Evolutionary conservation across 179 eudicot species (phyloP), one percentile per base, ranked within the genome.

Genomic region (Vitellaria paradoxa): DNA sequence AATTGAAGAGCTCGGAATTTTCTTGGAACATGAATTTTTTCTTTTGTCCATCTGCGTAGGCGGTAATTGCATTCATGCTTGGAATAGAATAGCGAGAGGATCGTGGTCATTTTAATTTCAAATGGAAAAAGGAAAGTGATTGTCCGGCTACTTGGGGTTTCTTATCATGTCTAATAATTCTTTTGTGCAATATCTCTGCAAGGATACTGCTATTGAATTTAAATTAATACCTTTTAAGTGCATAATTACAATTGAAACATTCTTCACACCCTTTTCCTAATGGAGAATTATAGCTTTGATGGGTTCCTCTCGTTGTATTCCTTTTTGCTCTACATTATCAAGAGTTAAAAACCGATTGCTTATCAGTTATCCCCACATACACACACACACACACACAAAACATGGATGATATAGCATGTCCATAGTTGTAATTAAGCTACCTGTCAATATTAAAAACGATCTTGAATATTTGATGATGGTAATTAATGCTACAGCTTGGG

Each of bases 401-500:
- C 23, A 7, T 9, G 49, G 26, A 49, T 62, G 52, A 52, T 62
- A 68, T 6, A 10, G 59, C 30, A 21, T 37, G 52, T 57, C 53
- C 21, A 61, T 45, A 24, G 18, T n/a, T 57, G 15, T 14, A n/a
- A 56, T 65, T 7, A 17, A 30, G 37, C 37, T 55, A 18, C 47
- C 20, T 40, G 7, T 50, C 62, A 26, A 47, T 75, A 17, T 65
- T 49, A 10, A 9, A 23, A 30, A 3, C 15, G 17, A 30, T 24
- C 45, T 65, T 49, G 37, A 30, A 50, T 50, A 30, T 12, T 50
- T 40, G 23, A 6, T 3, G 75, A 21, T 67, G 12, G 72, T 56
- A 61, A 73, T 21, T 70, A 78, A 70, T 11, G 3, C 17, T 40
- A 46, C 64, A 59, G 17, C 40, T 47, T 60, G 78, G 55, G 30